These are phyloP conservation scores for Gossypium schwendimanii DNA, from an alignment of 441 rosid species.

Conservation along the genomic window DNA sequence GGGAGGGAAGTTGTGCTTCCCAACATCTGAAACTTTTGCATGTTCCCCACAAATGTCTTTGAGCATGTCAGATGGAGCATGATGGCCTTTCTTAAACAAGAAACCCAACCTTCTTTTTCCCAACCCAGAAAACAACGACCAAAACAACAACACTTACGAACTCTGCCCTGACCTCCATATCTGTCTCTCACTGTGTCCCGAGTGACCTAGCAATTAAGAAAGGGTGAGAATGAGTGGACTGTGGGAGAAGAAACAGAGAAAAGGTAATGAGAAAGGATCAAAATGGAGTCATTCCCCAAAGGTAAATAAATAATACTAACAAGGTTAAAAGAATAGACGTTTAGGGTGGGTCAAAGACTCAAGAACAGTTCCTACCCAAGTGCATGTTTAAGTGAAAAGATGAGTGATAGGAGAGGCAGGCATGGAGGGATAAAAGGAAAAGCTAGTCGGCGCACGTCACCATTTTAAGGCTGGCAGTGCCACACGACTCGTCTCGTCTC, in stretches of 20 bases:
- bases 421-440: constrained; percentile 9
- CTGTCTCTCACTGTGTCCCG: background rate
- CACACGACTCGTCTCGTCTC: background rate
- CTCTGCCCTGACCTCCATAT: background rate
- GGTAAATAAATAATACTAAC: background rate
- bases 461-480: constrained; percentile 1
- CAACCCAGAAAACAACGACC: constrained; percentile 6
- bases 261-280: constrained; percentile 10
- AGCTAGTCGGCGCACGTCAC: constrained; percentile 19
- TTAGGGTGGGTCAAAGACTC: background rate
- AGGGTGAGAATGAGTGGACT: constrained; percentile 11
- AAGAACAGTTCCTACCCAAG: constrained; percentile 12
- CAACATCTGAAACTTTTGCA: constrained; percentile 32
- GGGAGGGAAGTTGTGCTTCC: constrained; percentile 14
- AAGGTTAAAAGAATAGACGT: constrained; percentile 22
- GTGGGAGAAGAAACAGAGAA: background rate
- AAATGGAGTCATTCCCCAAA: constrained; percentile 16
- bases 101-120: constrained; percentile 16
- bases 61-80: constrained; percentile 28
- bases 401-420: constrained; percentile 7
- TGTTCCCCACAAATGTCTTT: constrained; percentile 35
- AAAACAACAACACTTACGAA: constrained; percentile 9
- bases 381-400: constrained; percentile 25
- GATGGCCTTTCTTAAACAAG: constrained; percentile 31
- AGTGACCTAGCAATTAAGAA: background rate